Evolutionary conservation across 2,329 filamentous ascomycete genomes (phyloP).

Genomic region (Cordyceps javanica): DNA sequence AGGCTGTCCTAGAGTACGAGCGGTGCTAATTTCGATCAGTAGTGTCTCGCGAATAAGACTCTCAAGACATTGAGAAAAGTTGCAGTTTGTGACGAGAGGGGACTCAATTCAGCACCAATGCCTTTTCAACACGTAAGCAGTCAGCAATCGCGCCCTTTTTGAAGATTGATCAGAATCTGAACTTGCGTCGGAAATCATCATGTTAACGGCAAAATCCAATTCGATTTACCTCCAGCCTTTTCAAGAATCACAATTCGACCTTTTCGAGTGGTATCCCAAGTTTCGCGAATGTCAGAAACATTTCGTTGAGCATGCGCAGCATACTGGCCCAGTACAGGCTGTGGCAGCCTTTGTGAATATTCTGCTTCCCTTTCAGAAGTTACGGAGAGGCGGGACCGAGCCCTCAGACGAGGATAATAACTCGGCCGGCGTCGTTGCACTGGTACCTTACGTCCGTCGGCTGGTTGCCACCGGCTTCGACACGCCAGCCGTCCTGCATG

Average conservation of each 20-base stretch:
- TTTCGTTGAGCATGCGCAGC: slow-evolving; percentile 87
- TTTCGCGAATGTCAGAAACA: slow-evolving; percentile 87
- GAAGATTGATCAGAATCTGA: background rate
- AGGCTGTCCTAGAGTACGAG: background rate
- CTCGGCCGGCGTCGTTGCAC: slow-evolving; percentile 46
- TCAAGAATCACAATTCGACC: slow-evolving; percentile 56
- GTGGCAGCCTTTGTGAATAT: slow-evolving; percentile 91
- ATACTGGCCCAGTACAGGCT: slow-evolving; percentile 75
- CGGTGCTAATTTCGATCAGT: background rate
- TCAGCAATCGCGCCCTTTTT: no score
- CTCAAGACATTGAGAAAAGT: background rate
- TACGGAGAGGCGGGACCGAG: slow-evolving; percentile 21
- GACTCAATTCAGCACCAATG: slow-evolving; percentile 2
- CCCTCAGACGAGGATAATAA: slow-evolving; percentile 15
- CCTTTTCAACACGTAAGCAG: slow-evolving; percentile 18
- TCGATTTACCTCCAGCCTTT: slow-evolving; percentile 31
- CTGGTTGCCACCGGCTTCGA: slow-evolving; percentile 91
- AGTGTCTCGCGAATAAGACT: background rate
- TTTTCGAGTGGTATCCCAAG: slow-evolving; percentile 88
- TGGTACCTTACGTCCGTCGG: slow-evolving; percentile 85
- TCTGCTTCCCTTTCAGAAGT: slow-evolving; percentile 75
- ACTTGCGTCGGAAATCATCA: no score
- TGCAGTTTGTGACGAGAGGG: background rate
- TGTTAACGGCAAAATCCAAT: background rate
- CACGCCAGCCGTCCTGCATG: slow-evolving; percentile 76